Percentiles rank a stretch among this genome's conserved stretches.
Conservation (phyloP, 441 rosid genomes). For the Syzygium syzygioides region DNA sequence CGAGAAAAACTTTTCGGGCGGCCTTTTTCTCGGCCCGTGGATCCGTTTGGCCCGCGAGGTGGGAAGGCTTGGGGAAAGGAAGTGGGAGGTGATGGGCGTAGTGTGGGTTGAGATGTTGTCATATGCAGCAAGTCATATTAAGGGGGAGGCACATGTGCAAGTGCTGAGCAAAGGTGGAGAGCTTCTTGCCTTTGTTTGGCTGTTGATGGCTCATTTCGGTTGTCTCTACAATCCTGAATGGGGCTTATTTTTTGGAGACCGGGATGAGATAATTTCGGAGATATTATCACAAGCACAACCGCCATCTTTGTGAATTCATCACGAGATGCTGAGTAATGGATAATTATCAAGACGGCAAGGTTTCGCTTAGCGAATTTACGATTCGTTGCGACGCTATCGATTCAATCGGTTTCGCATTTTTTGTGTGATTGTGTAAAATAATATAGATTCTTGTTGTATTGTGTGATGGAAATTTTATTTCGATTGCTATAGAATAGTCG, state of each 20-base stretch:
- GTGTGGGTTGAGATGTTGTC: not conserved
- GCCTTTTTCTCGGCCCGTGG: accelerated
- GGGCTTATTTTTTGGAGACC: not conserved
- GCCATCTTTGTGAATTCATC: too few species aligned
- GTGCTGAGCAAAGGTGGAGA: too few species aligned
- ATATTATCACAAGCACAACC: accelerated
- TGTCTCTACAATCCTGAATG: not conserved
- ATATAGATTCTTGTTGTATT: not conserved
- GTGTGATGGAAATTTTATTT: not conserved
- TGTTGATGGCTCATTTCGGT: not conserved
- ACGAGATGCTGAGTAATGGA: not conserved
- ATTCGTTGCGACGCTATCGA: accelerated
- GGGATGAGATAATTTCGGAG: accelerated
- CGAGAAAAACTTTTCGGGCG: too few species aligned
- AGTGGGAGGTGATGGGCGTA: not conserved
- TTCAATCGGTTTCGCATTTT: not conserved
- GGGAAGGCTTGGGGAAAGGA: not conserved
- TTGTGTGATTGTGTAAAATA: not conserved
- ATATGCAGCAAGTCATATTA: too few species aligned
- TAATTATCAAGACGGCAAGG: not conserved
- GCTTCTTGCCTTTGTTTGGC: too few species aligned
- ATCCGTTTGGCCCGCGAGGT: not conserved
- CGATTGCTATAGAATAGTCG: not conserved
- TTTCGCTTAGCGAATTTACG: not conserved
- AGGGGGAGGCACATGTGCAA: too few species aligned